Conservation (phyloP, 352 stramenopile species). For the Phytophthora aleatoria region DNA sequence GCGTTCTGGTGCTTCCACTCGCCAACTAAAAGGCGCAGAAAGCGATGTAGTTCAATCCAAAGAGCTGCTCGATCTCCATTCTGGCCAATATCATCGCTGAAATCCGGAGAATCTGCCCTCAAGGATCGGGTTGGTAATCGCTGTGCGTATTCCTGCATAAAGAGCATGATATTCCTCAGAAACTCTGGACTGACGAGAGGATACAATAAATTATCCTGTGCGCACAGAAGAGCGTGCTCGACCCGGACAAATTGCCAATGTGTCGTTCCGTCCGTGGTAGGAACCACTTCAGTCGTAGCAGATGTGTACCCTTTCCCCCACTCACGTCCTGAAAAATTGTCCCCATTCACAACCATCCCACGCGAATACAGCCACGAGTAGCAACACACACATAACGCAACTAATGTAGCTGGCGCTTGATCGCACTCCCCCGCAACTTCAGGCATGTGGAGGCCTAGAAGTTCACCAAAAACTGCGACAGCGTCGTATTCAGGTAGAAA, state of each 20-base stretch:
- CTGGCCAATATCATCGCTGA: constrained; percentile 1
- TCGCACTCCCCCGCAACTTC: constrained; percentile 36
- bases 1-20: constrained; percentile 76
- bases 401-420: constrained; percentile 50
- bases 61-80: neutral
- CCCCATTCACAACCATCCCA: constrained; percentile 62
- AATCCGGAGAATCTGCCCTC: constrained; percentile 12
- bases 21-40: constrained; percentile 63
- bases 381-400: constrained; percentile 57
- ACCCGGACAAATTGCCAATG: constrained; percentile 72
- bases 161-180: constrained; percentile 58
- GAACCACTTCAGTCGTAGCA: constrained; percentile 11
- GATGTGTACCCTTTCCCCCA: neutral
- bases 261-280: constrained; percentile 28
- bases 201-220: constrained; percentile 74
- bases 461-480: constrained; percentile 68
- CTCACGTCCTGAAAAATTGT: constrained; percentile 21
- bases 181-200: constrained; percentile 69
- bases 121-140: constrained; percentile 13
- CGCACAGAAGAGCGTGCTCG: constrained; percentile 57
- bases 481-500: constrained; percentile 55
- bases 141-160: constrained; percentile 62
- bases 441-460: constrained; percentile 54
- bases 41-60: constrained; percentile 75
- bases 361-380: constrained; percentile 68